These are phyloP conservation scores for Sugiyamaella sp. DNA, from an alignment of 1,139 yeast species.

Conservation along the genomic window DNA sequence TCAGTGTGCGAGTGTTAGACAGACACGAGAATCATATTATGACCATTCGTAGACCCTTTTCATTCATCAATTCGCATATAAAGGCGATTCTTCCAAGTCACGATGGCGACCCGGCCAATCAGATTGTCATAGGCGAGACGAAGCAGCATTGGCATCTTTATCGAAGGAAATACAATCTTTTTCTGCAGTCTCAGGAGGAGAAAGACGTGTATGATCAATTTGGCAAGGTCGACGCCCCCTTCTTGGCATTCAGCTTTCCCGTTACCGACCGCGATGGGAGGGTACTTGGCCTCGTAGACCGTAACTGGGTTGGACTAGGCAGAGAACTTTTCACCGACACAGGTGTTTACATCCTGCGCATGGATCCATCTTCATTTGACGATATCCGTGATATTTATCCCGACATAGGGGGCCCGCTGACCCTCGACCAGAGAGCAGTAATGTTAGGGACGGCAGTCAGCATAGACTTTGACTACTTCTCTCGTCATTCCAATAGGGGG, in stretches of 20 bases:
- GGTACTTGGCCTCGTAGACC: slow-evolving; percentile 75
- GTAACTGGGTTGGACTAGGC: slow-evolving; percentile 95
- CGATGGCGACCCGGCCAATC: slow-evolving; percentile 38
- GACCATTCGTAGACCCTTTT: slow-evolving; percentile 72
- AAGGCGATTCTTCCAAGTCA: slow-evolving; percentile 62
- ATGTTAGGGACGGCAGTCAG: slow-evolving; percentile 85
- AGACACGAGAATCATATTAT: slow-evolving; percentile 66
- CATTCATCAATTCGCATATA: slow-evolving; percentile 86
- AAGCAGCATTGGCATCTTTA: slow-evolving; percentile 94
- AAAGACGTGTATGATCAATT: slow-evolving; percentile 62
- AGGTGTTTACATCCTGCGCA: slow-evolving; percentile 83
- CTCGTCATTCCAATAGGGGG: slow-evolving; percentile 73
- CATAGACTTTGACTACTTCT: slow-evolving; percentile 93
- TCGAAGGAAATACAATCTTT: slow-evolving; percentile 85
- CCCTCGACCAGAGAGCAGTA: slow-evolving; percentile 82
- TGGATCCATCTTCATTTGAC: slow-evolving; percentile 70
- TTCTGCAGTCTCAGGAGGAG: slow-evolving; percentile 37
- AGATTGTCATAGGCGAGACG: slow-evolving; percentile 75
- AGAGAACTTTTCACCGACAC: slow-evolving; percentile 93
- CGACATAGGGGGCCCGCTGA: slow-evolving; percentile 44
- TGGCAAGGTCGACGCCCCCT: slow-evolving; percentile 86
- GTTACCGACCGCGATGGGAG: slow-evolving; percentile 60
- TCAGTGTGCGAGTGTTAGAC: slow-evolving; percentile 79
- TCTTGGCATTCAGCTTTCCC: slow-evolving; percentile 84
- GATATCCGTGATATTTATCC: slow-evolving; percentile 32